These are phyloP conservation scores for Truncatella angustata DNA, from an alignment of 2,329 filamentous ascomycete species.

Conservation along the genomic window DNA sequence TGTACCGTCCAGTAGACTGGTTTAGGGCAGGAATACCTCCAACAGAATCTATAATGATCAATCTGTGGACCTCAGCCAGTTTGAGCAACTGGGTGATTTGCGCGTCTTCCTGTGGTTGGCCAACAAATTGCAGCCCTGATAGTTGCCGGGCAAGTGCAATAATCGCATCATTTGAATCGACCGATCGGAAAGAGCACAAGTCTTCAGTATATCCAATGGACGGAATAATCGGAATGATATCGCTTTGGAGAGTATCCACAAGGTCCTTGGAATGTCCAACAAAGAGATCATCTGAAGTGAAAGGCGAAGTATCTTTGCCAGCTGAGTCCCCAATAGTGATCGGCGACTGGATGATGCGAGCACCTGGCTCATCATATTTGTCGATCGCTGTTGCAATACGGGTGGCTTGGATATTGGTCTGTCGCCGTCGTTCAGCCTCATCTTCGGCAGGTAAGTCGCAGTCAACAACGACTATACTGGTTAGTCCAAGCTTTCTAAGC, in stretches of 20 bases:
- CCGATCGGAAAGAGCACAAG: conserved; percentile 34
- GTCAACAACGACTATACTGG: conserved; percentile 81
- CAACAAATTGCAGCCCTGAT: conserved; percentile 58
- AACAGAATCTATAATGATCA: conserved; percentile 84
- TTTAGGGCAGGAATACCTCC: conserved; percentile 76
- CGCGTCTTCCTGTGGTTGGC: conserved; percentile 37
- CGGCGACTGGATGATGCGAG: conserved; percentile 63
- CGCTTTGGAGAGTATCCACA: conserved; percentile 63
- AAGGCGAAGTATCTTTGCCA: conserved; percentile 25
- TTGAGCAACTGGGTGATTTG: conserved; percentile 31
- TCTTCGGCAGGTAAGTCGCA: conserved; percentile 43
- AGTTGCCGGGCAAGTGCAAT: conserved; percentile 76
- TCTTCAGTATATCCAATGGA: conserved; percentile 42
- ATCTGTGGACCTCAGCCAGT: conserved; percentile 62
- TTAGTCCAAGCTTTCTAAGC: conserved; percentile 76
- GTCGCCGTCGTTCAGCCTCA: conserved; percentile 36
- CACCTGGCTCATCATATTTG: conserved; percentile 63
- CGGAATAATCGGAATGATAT: conserved; percentile 69
- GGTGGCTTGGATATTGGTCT: conserved; percentile 62
- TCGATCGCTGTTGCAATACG: conserved; percentile 76
- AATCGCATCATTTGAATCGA: conserved; percentile 61
- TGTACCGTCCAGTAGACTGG: conserved; percentile 63
- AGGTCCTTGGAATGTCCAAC: conserved; percentile 53
- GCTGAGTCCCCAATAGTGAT: conserved; percentile 36
- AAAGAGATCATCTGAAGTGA: conserved; percentile 32